phyloP scores from a whole-genome alignment of 768 basidiomycete genomes.

The Amanita pseudoporphyria region DNA sequence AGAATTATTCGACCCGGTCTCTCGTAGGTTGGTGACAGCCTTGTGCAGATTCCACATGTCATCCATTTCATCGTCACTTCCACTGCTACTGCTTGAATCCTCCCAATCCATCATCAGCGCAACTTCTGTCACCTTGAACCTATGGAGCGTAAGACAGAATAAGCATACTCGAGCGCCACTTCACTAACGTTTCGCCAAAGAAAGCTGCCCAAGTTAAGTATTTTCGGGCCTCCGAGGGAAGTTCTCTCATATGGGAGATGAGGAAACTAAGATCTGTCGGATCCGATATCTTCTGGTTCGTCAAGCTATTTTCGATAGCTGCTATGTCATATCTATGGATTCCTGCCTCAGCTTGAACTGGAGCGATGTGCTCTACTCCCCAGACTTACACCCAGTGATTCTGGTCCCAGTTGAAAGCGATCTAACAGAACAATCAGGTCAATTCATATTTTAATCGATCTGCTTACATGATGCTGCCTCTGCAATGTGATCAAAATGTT shows the following conservation, averaged over 20 bases:
- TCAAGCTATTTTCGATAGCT: conserved; percentile 44
- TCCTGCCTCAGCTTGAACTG: not conserved
- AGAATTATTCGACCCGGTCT: conserved; percentile 30
- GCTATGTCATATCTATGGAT: conserved; percentile 41
- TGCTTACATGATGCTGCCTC: conserved; percentile 48
- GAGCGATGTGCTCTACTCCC: not conserved
- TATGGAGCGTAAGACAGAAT: conserved; percentile 15
- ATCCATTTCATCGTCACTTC: conserved; percentile 41
- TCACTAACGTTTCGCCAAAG: conserved; percentile 58
- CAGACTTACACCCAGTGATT: conserved; percentile 59
- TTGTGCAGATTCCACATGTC: conserved; percentile 45
- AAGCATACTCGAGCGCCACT: not conserved
- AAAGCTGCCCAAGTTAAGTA: conserved; percentile 66
- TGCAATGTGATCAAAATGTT: conserved; percentile 56
- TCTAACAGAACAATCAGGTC: conserved; percentile 24
- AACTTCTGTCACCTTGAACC: conserved; percentile 68
- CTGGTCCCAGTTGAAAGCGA: conserved; percentile 52
- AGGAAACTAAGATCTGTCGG: conserved; percentile 58
- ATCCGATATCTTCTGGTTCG: conserved; percentile 43
- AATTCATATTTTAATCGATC: not conserved
- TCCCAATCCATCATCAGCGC: conserved; percentile 69
- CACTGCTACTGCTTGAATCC: conserved; percentile 42
- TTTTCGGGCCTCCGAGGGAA: conserved; percentile 55
- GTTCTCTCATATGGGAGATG: conserved; percentile 44
- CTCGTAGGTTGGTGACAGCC: conserved; percentile 37